Conservation (phyloP, 1,284 basidiomycete species). For the Gomphus bonarii region DNA sequence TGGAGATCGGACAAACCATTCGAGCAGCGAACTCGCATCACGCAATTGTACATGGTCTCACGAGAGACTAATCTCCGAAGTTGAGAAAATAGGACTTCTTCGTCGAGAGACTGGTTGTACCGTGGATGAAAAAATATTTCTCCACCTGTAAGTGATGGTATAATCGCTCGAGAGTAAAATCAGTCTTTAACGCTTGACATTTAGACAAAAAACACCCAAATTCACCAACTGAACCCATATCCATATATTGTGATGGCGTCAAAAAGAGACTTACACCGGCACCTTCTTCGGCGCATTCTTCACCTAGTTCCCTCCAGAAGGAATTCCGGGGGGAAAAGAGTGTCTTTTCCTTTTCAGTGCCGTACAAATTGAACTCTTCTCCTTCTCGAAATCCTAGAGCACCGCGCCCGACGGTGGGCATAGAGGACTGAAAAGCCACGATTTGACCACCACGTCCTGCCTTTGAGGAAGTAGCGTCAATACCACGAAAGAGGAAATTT, state of each 20-base stretch:
- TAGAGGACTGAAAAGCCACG: constrained; percentile 69
- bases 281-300: constrained; percentile 84
- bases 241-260: constrained; percentile 75
- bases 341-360: constrained; percentile 82
- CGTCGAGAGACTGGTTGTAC: constrained; percentile 70
- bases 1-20: constrained; percentile 42
- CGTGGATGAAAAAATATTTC: constrained; percentile 90
- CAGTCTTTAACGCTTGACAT: neutral
- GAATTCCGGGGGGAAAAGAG: constrained; percentile 71
- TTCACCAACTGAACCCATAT: constrained; percentile 81
- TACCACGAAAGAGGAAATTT: constrained; percentile 11
- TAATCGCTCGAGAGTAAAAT: constrained; percentile 34
- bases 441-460: constrained; percentile 80
- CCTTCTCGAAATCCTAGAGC: constrained; percentile 48
- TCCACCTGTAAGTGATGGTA: constrained; percentile 80
- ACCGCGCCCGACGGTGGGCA: constrained; percentile 76
- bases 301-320: constrained; percentile 75
- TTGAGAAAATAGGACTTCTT: constrained; percentile 59
- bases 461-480: constrained; percentile 25
- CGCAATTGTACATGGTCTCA: constrained; percentile 75
- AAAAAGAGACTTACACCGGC: constrained; percentile 89
- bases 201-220: neutral
- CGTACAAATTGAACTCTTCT: constrained; percentile 43
- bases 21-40: constrained; percentile 79
- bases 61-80: constrained; percentile 62